Conservation (phyloP, 1,284 basidiomycete species). For the Leccinum pachyderme region DNA sequence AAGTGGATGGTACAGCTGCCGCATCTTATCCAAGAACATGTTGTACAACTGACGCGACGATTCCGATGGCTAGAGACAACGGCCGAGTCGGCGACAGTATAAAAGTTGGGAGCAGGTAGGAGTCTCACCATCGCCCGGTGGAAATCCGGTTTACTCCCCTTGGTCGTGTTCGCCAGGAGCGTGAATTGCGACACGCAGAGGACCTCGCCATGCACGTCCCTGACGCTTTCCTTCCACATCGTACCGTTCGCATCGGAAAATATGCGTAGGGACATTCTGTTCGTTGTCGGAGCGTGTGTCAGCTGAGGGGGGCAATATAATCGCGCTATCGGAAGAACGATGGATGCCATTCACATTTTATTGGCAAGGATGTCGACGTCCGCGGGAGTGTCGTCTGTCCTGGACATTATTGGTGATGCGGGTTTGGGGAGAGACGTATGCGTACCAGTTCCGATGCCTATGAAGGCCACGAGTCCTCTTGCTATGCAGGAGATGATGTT, state of each 20-base stretch:
- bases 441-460: slow-evolving; percentile 82
- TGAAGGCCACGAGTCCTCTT: slow-evolving; percentile 80
- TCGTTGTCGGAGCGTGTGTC: slow-evolving; percentile 6
- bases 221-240: slow-evolving; percentile 83
- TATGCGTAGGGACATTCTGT: slow-evolving; percentile 66
- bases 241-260: slow-evolving; percentile 62
- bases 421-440: not conserved
- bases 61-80: slow-evolving; percentile 51
- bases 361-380: slow-evolving; percentile 73
- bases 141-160: slow-evolving; percentile 89
- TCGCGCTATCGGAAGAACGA: slow-evolving; percentile 6
- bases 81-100: not conserved
- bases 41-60: slow-evolving; percentile 71
- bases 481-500: slow-evolving; percentile 77
- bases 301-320: not conserved
- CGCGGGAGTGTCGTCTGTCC: slow-evolving; percentile 70
- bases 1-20: slow-evolving; percentile 58
- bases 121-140: slow-evolving; percentile 78
- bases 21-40: slow-evolving; percentile 68
- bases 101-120: not conserved
- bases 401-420: not conserved
- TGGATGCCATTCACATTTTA: slow-evolving; percentile 58
- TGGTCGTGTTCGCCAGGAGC: slow-evolving; percentile 80
- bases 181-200: slow-evolving; percentile 93
- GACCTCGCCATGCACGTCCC: slow-evolving; percentile 82